phyloP scores from a whole-genome alignment of 306 rosid species.

The Quercus gilva region DNA sequence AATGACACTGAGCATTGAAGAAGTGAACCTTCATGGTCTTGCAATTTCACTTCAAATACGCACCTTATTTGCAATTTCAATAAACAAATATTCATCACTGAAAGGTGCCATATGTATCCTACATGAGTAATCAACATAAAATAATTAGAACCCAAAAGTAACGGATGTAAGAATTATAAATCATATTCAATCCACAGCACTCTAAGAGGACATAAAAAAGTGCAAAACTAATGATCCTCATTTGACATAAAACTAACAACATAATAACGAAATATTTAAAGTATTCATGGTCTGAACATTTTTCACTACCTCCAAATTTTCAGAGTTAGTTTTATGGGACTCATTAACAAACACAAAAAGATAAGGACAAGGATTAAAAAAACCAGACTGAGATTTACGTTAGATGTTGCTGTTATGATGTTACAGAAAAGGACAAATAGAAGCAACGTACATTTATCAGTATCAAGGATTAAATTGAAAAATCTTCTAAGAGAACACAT shows the following conservation, averaged over 20 bases:
- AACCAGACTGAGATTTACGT: not conserved
- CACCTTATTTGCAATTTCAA: slow-evolving; percentile 97
- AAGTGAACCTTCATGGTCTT: no score
- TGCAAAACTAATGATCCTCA: not conserved
- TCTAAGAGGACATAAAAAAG: not conserved
- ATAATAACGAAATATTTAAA: not conserved
- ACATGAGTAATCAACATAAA: slow-evolving; percentile 43
- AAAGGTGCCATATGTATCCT: slow-evolving; percentile 99
- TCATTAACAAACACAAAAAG: not conserved
- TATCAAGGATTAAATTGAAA: not conserved
- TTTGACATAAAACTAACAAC: not conserved
- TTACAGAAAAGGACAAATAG: not conserved
- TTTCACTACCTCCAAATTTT: no score
- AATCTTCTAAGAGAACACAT: not conserved
- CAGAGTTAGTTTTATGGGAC: not conserved
- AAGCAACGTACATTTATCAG: not conserved
- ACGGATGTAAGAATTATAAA: not conserved
- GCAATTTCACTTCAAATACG: slow-evolving; percentile 15
- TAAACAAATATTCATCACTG: slow-evolving; percentile 91
- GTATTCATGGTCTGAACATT: not conserved
- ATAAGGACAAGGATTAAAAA: slow-evolving; percentile 1
- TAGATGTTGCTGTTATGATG: slow-evolving; percentile 3
- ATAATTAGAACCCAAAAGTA: slow-evolving; percentile 30
- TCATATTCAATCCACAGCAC: not conserved
- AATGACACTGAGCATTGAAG: not conserved